phyloP scores from a whole-genome alignment of 2,329 filamentous ascomycete genomes.

The Hypoxylon sp. region DNA sequence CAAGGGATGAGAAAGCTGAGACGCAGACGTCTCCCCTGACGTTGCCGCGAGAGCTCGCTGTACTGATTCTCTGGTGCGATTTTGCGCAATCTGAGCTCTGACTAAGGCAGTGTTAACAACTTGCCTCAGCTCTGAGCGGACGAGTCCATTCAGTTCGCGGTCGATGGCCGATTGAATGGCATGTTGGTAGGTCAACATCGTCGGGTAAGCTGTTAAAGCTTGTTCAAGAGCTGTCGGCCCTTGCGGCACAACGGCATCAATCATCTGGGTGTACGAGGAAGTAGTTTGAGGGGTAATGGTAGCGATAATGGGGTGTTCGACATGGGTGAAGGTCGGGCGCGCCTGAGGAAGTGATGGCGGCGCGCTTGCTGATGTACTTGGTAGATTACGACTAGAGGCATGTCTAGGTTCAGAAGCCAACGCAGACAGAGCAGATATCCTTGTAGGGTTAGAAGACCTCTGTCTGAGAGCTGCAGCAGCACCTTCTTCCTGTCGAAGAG shows the following conservation, averaged over 20 bases:
- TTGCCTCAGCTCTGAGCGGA: constrained; percentile 65
- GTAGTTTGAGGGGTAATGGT: constrained; percentile 56
- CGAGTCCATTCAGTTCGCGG: constrained; percentile 64
- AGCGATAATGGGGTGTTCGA: constrained; percentile 54
- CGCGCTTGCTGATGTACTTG: constrained; percentile 48
- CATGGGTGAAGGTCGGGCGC: constrained; percentile 49
- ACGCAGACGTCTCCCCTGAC: constrained; percentile 38
- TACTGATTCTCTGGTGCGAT: constrained; percentile 50
- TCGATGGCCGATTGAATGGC: constrained; percentile 68
- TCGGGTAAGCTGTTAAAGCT: constrained; percentile 64
- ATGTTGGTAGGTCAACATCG: constrained; percentile 63
- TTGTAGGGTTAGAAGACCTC: constrained; percentile 24
- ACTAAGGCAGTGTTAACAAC: constrained; percentile 64
- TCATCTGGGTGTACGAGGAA: constrained; percentile 65
- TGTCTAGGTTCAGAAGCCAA: constrained; percentile 24
- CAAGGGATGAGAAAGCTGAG: constrained; percentile 26
- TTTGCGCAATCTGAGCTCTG: constrained; percentile 63
- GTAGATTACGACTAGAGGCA: constrained; percentile 34
- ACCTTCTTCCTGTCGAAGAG: constrained; percentile 81
- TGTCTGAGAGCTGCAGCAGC: constrained; percentile 64
- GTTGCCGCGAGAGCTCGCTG: constrained; percentile 47
- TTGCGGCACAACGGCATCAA: constrained; percentile 68
- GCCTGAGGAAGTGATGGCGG: constrained; percentile 49
- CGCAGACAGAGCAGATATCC: constrained; percentile 38
- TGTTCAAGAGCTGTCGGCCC: constrained; percentile 65